A percentile compares a stretch with the other conserved stretches of the same genome.
phyloP scores from a whole-genome alignment of 2,329 filamentous ascomycete species.

The Tolypocladium endophyticum region DNA sequence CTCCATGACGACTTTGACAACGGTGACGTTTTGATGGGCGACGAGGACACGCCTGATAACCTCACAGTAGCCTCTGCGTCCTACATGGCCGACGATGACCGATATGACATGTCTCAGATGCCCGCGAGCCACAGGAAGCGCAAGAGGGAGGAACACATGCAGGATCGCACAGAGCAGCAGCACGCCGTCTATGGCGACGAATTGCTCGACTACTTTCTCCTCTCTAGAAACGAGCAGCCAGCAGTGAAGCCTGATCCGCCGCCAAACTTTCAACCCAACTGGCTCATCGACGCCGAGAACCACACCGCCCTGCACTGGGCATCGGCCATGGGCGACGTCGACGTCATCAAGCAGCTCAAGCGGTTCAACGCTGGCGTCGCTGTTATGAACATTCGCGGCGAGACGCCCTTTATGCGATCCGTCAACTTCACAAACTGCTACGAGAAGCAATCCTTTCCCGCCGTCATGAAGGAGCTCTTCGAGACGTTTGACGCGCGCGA shows the following conservation, averaged over 20 bases:
- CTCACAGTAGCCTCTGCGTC: slow-evolving; percentile 74
- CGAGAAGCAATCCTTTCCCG: slow-evolving; percentile 84
- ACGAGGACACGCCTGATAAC: slow-evolving; percentile 76
- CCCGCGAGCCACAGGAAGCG: slow-evolving; percentile 59
- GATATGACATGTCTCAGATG: slow-evolving; percentile 57
- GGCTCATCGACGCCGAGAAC: slow-evolving; percentile 83
- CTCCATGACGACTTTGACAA: slow-evolving; percentile 53
- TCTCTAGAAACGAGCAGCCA: slow-evolving; percentile 67
- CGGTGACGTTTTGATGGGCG: slow-evolving; percentile 51
- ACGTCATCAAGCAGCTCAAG: slow-evolving; percentile 81
- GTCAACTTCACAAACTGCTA: slow-evolving; percentile 96
- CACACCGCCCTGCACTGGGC: slow-evolving; percentile 97
- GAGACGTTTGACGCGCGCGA: slow-evolving; percentile 74
- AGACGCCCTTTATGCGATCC: slow-evolving; percentile 89
- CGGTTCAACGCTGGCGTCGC: slow-evolving; percentile 66
- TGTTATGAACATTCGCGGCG: slow-evolving; percentile 60
- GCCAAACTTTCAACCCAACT: slow-evolving; percentile 76
- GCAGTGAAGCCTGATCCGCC: slow-evolving; percentile 69
- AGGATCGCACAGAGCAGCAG: slow-evolving; percentile 64
- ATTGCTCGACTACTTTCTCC: slow-evolving; percentile 90
- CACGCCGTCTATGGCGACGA: slow-evolving; percentile 89
- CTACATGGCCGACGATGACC: slow-evolving; percentile 75
- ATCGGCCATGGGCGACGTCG: slow-evolving; percentile 90
- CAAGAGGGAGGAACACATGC: slow-evolving; percentile 56
- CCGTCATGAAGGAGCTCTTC: slow-evolving; percentile 72